Conservation (phyloP, 495 filamentous ascomycete genomes). For the Choiromyces venosus region DNA sequence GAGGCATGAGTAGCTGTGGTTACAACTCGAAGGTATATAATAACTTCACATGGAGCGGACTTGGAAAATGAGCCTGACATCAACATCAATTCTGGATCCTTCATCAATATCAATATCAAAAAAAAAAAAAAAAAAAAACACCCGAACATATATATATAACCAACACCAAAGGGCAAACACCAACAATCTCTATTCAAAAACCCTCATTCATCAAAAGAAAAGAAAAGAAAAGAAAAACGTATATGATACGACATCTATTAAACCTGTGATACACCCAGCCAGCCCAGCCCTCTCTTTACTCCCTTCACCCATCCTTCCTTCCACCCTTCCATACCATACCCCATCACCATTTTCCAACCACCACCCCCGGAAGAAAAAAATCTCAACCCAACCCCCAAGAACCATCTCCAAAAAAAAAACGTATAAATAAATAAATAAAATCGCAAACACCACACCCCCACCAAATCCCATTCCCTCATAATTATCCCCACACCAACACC, state of each 20-base stretch:
- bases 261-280: background rate
- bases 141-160: background rate
- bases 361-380: background rate
- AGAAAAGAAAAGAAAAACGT: background rate
- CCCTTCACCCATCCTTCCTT: background rate
- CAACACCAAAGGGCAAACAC: background rate
- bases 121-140: no score
- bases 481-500: background rate
- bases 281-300: background rate
- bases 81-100: background rate
- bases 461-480: background rate
- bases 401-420: no score
- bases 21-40: background rate
- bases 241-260: constrained; percentile 1
- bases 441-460: background rate
- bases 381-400: no score
- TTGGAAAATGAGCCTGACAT: background rate
- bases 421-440: background rate
- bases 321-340: background rate
- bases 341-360: background rate
- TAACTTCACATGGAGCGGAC: background rate
- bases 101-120: background rate
- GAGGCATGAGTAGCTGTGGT: background rate
- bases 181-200: background rate
- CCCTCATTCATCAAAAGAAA: background rate